Evolutionary conservation across 1,284 basidiomycete genomes (phyloP).

Genomic region (Schizopora paradoxa): DNA sequence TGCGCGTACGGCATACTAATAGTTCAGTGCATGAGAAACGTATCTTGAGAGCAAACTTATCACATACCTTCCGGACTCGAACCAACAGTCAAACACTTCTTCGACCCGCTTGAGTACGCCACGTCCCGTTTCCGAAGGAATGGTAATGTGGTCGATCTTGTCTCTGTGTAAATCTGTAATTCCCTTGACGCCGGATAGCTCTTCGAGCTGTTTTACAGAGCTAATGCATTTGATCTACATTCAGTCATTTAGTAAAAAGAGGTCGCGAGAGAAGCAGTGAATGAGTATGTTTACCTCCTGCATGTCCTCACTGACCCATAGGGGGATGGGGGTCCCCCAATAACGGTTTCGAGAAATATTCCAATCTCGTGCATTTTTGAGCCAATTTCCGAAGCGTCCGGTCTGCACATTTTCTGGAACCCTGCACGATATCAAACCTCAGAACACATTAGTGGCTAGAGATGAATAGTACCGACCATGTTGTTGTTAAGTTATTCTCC

Average conservation of each 20-base stretch:
- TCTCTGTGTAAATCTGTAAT: slow-evolving; percentile 95
- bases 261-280: too few relatives aligned
- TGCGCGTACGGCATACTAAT: slow-evolving; percentile 97
- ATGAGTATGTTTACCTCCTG: slow-evolving; percentile 76
- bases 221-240: slow-evolving; percentile 81
- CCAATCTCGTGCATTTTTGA: slow-evolving; percentile 97
- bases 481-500: slow-evolving; percentile 84
- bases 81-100: slow-evolving; percentile 99
- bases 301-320: slow-evolving; percentile 94
- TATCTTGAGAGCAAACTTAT: background rate
- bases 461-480: slow-evolving; percentile 57
- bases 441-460: background rate
- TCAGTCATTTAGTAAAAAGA: background rate
- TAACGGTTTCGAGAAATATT: slow-evolving; percentile 98
- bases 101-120: slow-evolving; percentile 85
- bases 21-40: background rate
- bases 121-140: slow-evolving; percentile 89
- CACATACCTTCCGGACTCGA: slow-evolving; percentile 92
- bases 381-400: slow-evolving; percentile 94
- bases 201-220: slow-evolving; percentile 87
- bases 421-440: too few relatives aligned
- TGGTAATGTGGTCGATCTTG: slow-evolving; percentile 93
- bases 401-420: slow-evolving; percentile 91
- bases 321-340: slow-evolving; percentile 97
- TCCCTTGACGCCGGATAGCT: slow-evolving; percentile 78